phyloP scores from a whole-genome alignment of 2,329 filamentous ascomycete species.

The Paraconiothyrium sp. region DNA sequence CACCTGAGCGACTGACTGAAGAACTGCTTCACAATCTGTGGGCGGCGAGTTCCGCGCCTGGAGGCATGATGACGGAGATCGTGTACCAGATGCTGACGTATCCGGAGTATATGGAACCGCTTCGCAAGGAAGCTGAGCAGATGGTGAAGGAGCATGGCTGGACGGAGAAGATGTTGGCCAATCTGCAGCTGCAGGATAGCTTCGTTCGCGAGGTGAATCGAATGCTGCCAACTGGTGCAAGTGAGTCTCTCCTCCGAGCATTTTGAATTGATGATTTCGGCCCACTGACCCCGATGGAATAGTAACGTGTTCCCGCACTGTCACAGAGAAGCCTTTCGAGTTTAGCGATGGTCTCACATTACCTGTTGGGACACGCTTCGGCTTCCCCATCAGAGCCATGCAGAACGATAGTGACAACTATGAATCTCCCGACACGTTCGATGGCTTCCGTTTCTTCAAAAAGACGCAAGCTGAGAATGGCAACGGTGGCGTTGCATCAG shows the following conservation, averaged over 20 bases:
- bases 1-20: neutral
- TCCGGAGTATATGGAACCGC: neutral
- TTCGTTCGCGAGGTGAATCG: conserved; percentile 5
- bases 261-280: too few species aligned
- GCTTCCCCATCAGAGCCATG: neutral
- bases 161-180: neutral
- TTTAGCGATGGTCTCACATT: neutral
- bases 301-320: neutral
- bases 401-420: neutral
- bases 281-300: neutral
- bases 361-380: neutral
- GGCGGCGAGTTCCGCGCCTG: neutral
- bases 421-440: neutral
- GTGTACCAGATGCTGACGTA: neutral
- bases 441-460: neutral
- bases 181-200: conserved; percentile 4
- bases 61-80: neutral
- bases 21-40: neutral
- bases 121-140: neutral
- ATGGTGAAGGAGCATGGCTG: neutral
- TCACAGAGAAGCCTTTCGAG: neutral
- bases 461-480: neutral
- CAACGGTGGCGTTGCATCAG: neutral
- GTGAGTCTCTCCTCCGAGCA: neutral
- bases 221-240: neutral